Percentiles rank a stretch among this genome's conserved stretches.
Evolutionary conservation across 2,329 filamentous ascomycete species (phyloP).

Genomic region (Aspergillus tamarii): DNA sequence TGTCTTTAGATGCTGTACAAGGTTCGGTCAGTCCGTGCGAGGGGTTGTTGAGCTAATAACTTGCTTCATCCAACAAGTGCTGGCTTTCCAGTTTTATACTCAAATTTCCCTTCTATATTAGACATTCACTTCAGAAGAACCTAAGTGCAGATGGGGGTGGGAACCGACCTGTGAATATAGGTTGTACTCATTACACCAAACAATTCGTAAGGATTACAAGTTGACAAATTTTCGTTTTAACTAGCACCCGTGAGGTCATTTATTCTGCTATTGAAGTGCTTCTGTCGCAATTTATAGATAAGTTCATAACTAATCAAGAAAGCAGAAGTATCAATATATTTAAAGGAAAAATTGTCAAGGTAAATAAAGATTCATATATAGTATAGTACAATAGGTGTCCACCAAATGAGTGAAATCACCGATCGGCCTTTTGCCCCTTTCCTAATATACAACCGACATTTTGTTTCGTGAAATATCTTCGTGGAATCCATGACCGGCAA

Average conservation of each 20-base stretch:
- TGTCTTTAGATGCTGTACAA: not conserved
- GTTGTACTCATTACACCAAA: not conserved
- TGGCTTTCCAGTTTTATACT: not conserved
- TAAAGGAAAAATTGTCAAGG: not conserved
- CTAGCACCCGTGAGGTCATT: not conserved
- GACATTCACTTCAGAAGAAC: not conserved
- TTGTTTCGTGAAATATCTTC: constrained; percentile 18
- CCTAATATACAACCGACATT: constrained; percentile 25
- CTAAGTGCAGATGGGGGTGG: not conserved
- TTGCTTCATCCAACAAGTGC: not conserved
- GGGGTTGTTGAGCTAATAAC: not conserved
- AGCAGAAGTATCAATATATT: not conserved
- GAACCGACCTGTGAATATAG: not conserved
- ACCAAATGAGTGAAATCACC: not conserved
- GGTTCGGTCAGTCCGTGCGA: not conserved
- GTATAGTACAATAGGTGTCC: constrained; percentile 25
- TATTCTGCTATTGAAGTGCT: not conserved
- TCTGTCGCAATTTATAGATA: not conserved
- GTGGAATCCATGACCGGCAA: constrained; percentile 15
- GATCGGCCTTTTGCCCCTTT: not conserved
- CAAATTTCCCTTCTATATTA: not conserved
- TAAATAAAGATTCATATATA: constrained; percentile 13
- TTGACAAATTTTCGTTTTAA: not conserved
- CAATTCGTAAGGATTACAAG: not conserved
- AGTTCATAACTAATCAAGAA: not conserved